Evolutionary conservation across 306 rosid species (phyloP), one percentile per base, ranked within the genome.

Genomic region (Castanospermum australe): DNA sequence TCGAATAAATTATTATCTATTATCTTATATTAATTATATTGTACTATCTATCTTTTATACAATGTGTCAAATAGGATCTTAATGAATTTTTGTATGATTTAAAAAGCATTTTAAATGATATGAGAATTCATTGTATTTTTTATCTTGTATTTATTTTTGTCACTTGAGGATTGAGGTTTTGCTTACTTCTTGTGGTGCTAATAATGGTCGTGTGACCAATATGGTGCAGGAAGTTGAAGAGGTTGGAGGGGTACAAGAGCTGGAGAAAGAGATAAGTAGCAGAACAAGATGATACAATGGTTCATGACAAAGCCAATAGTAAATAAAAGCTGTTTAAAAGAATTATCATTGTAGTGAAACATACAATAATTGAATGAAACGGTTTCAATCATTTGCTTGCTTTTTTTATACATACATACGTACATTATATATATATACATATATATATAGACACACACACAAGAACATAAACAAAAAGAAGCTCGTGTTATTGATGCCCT

Each of bases 201-300:
- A 38, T 50, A 62, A 66, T 0, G 0, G 5, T 57, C 60, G 47
- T 6, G 6, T 51, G 5, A 65, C 65, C 17, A 51, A 32, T 76
- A 35, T 54, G 67, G 38, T 87, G 89, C 88, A 95, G 99, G 99
- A 96, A 83, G 10, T 96, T 71, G 98, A 96, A 81, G 86, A 93
- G 80, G 99, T 93, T 56, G 99, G 97, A 82, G 99, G 98, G 0
- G 60, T 62, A 32, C 93, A 90, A 68, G 98, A 96, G 83, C 79
- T 93, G 81, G 98, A 96, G 78, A 91, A 96, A 77, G 97, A 91
- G 85, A 87, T 93, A 17, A 83, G 28, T 35, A 85, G 94, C 84
- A 90, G 97, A 75, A 80, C 11, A 62, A 92, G 71, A 87, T 67
- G 87, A 41, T 69, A 30, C 76, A 80, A 84, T 6, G 75, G 77